Percentiles rank a stretch among this genome's conserved stretches.
Conservation (phyloP, 768 basidiomycete species). For the Leccinum boreale region DNA sequence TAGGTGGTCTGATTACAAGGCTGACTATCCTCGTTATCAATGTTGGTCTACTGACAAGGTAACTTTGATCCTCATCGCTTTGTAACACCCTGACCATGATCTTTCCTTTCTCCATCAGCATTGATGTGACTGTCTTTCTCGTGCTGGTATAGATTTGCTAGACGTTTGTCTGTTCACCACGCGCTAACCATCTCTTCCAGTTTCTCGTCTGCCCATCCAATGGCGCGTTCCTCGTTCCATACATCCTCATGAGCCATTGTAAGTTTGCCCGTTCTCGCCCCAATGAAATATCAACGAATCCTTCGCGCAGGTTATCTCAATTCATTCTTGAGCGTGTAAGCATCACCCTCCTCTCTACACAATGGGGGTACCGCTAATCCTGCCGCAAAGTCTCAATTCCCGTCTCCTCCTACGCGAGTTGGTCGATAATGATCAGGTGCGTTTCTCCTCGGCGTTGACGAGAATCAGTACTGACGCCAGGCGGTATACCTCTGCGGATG, state of each 20-base stretch:
- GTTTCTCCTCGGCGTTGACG: background rate
- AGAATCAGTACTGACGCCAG: background rate
- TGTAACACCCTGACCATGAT: background rate
- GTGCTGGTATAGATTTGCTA: constrained; percentile 16
- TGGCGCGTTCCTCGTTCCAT: constrained; percentile 35
- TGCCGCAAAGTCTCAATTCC: constrained; percentile 24
- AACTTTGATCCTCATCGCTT: background rate
- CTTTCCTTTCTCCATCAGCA: constrained; percentile 12
- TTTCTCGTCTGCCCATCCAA: constrained; percentile 36
- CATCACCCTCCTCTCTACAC: no score
- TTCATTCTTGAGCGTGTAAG: constrained; percentile 38
- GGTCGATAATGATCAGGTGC: constrained; percentile 25
- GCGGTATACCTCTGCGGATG: background rate
- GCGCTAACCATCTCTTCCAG: constrained; percentile 14
- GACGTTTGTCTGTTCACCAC: background rate
- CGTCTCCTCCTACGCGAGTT: constrained; percentile 28
- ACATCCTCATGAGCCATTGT: constrained; percentile 39
- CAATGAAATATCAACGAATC: background rate
- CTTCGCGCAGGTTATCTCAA: constrained; percentile 33
- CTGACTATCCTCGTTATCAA: constrained; percentile 34
- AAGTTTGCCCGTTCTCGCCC: background rate
- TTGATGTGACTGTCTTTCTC: constrained; percentile 29
- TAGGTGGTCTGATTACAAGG: constrained; percentile 32
- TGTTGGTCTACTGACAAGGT: constrained; percentile 37
- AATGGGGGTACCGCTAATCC: background rate